Percentiles rank a stretch among this genome's conserved stretches.
Conservation (phyloP, 2,329 filamentous ascomycete species). For the Aspergillus sergii region DNA sequence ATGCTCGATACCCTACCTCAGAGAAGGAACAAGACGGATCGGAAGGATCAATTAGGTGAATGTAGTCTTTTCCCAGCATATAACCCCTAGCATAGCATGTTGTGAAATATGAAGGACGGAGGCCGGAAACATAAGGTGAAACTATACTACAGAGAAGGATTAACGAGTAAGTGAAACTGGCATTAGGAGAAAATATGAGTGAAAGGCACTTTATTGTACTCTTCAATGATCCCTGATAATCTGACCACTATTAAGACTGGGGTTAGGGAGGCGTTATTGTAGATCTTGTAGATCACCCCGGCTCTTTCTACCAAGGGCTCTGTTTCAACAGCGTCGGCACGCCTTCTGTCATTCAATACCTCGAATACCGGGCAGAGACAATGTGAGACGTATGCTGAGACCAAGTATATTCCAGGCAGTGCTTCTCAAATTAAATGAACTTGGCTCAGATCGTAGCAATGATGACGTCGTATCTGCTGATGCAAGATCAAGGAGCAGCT, state of each 20-base stretch:
- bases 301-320: not conserved
- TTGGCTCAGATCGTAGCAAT: no score
- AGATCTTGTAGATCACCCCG: not conserved
- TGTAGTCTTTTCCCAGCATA: not conserved
- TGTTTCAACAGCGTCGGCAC: not conserved
- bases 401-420: no score
- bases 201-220: not conserved
- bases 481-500: no score
- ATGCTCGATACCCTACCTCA: not conserved
- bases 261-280: not conserved
- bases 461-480: no score
- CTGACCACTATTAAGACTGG: not conserved
- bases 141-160: not conserved
- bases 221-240: not conserved
- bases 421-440: no score
- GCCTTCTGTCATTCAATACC: no score
- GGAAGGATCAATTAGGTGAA: not conserved
- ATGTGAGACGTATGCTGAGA: no score
- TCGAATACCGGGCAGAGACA: no score
- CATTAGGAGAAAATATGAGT: not conserved
- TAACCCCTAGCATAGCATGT: not conserved
- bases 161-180: not conserved
- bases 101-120: not conserved
- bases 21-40: not conserved
- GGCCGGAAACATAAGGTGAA: not conserved